phyloP scores from a whole-genome alignment of 1,284 basidiomycete genomes.

The Malassezia cuniculi region DNA sequence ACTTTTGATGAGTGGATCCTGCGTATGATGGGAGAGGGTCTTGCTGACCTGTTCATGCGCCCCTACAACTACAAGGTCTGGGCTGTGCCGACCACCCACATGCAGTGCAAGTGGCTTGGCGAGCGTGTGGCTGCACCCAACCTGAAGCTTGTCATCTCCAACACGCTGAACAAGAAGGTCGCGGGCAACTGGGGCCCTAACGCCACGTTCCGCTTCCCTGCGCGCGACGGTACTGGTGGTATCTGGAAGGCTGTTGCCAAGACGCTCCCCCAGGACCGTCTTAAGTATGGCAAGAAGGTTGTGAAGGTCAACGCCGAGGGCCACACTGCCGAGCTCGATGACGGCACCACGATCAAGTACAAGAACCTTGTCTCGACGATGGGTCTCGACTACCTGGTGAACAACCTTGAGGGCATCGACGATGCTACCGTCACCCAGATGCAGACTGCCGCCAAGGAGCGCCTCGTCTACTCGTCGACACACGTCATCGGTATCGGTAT shows the following conservation, averaged over 20 bases:
- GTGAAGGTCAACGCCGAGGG: slow-evolving; percentile 46
- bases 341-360: slow-evolving; percentile 48
- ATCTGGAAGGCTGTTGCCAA: slow-evolving; percentile 51
- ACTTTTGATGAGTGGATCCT: slow-evolving; percentile 51
- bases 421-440: slow-evolving; percentile 45
- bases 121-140: slow-evolving; percentile 51
- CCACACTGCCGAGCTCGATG: slow-evolving; percentile 47
- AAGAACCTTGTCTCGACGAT: slow-evolving; percentile 49
- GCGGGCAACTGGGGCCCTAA: slow-evolving; percentile 52
- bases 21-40: slow-evolving; percentile 49
- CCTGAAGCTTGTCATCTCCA: slow-evolving; percentile 49
- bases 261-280: slow-evolving; percentile 47
- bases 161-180: slow-evolving; percentile 49
- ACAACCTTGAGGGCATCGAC: slow-evolving; percentile 45
- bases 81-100: slow-evolving; percentile 50
- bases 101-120: slow-evolving; percentile 53
- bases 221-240: slow-evolving; percentile 50
- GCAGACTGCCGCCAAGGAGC: slow-evolving; percentile 45
- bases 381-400: slow-evolving; percentile 48
- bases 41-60: slow-evolving; percentile 51
- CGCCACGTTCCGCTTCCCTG: slow-evolving; percentile 51
- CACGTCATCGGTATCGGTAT: slow-evolving; percentile 51
- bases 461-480: slow-evolving; percentile 49
- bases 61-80: slow-evolving; percentile 53
- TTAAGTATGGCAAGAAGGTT: slow-evolving; percentile 47